These are phyloP conservation scores for Fusarium sp. DNA, from an alignment of 2,329 filamentous ascomycete genomes.

Conservation along the genomic window DNA sequence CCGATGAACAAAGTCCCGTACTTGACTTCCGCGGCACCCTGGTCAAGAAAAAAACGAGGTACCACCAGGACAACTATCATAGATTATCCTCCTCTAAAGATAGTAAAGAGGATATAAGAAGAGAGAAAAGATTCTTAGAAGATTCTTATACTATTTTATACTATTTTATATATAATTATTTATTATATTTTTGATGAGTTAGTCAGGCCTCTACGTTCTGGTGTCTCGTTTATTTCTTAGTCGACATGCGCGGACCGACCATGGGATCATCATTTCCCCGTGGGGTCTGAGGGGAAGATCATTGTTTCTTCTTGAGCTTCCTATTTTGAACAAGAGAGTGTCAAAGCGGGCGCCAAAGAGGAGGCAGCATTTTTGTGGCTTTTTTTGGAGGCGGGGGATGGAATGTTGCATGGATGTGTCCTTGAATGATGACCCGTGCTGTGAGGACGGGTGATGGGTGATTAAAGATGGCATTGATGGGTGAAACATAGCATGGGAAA, in stretches of 20 bases:
- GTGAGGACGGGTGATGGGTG: background rate
- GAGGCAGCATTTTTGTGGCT: constrained; percentile 1
- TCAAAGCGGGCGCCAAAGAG: background rate
- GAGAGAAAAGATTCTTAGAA: too few species aligned
- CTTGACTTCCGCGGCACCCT: background rate
- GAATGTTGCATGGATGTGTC: background rate
- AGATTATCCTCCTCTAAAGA: too few species aligned
- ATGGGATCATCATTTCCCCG: background rate
- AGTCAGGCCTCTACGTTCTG: too few species aligned
- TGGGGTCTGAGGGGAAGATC: background rate
- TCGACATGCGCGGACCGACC: too few species aligned
- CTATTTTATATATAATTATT: too few species aligned
- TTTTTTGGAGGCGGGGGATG: background rate
- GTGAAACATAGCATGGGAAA: background rate
- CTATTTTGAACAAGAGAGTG: background rate
- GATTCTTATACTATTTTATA: too few species aligned
- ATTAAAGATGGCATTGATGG: background rate
- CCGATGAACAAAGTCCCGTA: background rate
- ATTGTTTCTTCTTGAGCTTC: background rate
- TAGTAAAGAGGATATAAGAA: too few species aligned
- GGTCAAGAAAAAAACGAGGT: too few species aligned
- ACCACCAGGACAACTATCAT: too few species aligned
- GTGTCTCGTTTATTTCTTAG: too few species aligned
- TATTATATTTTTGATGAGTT: too few species aligned
- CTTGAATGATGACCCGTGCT: background rate